Evolutionary conservation across 2,329 filamentous ascomycete species (phyloP).

Genomic region (Monosporascus sp.): DNA sequence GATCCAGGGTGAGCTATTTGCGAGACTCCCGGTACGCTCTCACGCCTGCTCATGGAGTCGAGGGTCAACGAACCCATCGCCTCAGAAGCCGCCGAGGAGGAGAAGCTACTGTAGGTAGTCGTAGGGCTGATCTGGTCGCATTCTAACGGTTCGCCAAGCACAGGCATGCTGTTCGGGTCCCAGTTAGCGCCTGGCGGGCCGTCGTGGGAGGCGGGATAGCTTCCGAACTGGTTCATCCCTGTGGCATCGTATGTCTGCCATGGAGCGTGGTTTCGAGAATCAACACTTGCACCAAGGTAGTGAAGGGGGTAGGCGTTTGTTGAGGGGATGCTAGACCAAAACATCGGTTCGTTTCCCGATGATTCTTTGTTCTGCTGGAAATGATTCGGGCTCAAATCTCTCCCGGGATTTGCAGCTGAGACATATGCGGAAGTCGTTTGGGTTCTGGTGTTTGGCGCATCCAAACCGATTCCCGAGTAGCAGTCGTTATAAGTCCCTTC

Average conservation of each 20-base stretch:
- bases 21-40: background rate
- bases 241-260: constrained; percentile 13
- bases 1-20: background rate
- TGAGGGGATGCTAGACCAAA: constrained; percentile 15
- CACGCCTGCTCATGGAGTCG: background rate
- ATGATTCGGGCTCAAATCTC: constrained; percentile 23
- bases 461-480: constrained; percentile 9
- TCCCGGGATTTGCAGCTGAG: constrained; percentile 22
- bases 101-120: constrained; percentile 17
- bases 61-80: constrained; percentile 22
- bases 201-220: constrained; percentile 11
- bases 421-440: constrained; percentile 24
- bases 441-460: constrained; percentile 14
- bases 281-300: background rate
- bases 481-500: constrained; percentile 15
- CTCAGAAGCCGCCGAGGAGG: constrained; percentile 22
- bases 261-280: constrained; percentile 11
- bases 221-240: constrained; percentile 6
- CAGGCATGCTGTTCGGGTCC: constrained; percentile 9
- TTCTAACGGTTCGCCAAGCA: constrained; percentile 19
- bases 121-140: constrained; percentile 12
- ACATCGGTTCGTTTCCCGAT: constrained; percentile 22
- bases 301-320: constrained; percentile 16
- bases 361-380: constrained; percentile 22
- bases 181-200: constrained; percentile 9